A percentile compares a stretch with the other conserved stretches of the same genome.
These are phyloP conservation scores for Stemphylium vesicarium DNA, from an alignment of 2,329 filamentous ascomycete species.

Conservation along the genomic window DNA sequence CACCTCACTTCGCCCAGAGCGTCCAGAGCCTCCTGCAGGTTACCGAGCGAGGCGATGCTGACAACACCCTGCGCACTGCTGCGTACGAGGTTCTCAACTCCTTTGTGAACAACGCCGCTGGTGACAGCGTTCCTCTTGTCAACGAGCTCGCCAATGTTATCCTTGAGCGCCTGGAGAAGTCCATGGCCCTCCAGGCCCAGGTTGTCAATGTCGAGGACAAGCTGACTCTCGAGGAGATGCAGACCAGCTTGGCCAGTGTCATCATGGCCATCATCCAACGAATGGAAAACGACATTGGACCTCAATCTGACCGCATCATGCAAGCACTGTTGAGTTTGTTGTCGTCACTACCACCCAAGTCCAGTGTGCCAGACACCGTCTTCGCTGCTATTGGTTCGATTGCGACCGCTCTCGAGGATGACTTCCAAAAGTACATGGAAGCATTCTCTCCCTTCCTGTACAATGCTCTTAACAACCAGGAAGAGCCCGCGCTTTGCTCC, in stretches of 20 bases:
- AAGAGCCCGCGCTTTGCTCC: slow-evolving; percentile 90
- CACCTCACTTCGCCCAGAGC: slow-evolving; percentile 91
- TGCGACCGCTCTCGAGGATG: slow-evolving; percentile 87
- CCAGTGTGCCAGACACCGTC: slow-evolving; percentile 90
- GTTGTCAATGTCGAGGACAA: slow-evolving; percentile 97
- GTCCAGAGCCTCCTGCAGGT: slow-evolving; percentile 84
- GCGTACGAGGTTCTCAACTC: slow-evolving; percentile 97
- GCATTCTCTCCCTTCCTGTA: slow-evolving; percentile 90
- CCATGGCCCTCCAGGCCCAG: slow-evolving; percentile 85
- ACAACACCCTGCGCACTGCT: slow-evolving; percentile 89
- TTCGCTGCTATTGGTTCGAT: slow-evolving; percentile 93
- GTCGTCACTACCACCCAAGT: slow-evolving; percentile 78
- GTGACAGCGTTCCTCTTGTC: slow-evolving; percentile 81
- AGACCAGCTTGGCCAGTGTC: slow-evolving; percentile 91
- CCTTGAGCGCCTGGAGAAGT: slow-evolving; percentile 88
- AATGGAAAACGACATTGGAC: slow-evolving; percentile 87
- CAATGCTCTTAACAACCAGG: slow-evolving; percentile 92
- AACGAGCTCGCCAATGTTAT: slow-evolving; percentile 85
- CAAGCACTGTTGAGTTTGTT: slow-evolving; percentile 82
- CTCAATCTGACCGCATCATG: slow-evolving; percentile 95
- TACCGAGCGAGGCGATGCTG: slow-evolving; percentile 80
- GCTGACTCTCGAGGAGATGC: slow-evolving; percentile 95
- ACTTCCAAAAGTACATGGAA: slow-evolving; percentile 98
- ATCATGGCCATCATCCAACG: slow-evolving; percentile 90
- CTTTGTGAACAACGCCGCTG: slow-evolving; percentile 89